Percentiles rank a stretch among this genome's conserved stretches.
phyloP scores from a whole-genome alignment of 371 early-diverging fungal species.

The Chytridium lagenaria region DNA sequence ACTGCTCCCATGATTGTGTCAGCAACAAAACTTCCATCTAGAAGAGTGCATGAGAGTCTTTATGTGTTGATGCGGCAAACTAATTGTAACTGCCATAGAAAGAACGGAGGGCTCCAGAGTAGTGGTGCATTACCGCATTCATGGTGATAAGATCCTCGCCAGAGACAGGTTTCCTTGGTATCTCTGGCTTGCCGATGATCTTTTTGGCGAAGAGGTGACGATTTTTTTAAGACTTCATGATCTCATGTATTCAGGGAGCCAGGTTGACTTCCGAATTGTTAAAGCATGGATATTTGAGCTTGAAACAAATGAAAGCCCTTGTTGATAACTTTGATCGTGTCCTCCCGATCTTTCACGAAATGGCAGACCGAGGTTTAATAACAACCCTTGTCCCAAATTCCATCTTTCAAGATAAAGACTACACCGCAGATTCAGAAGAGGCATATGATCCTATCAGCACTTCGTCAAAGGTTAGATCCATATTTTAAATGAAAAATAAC shows the following conservation, averaged over 20 bases:
- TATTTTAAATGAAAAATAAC: too few relatives aligned
- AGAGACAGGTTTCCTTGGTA: conserved; percentile 73
- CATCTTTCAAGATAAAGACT: neutral
- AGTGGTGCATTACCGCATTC: conserved; percentile 71
- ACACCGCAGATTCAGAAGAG: conserved; percentile 3
- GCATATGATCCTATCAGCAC: too few relatives aligned
- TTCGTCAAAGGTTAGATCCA: too few relatives aligned
- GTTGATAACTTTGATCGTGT: neutral
- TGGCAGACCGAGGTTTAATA: neutral
- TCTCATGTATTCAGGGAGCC: neutral
- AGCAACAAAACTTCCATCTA: conserved; percentile 41
- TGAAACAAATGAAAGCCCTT: neutral
- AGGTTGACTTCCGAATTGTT: too few relatives aligned
- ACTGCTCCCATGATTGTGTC: conserved; percentile 49
- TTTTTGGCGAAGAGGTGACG: conserved; percentile 70
- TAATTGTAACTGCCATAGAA: conserved; percentile 48
- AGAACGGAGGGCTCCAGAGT: conserved; percentile 60
- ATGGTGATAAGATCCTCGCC: conserved; percentile 61
- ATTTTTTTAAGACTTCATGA: neutral
- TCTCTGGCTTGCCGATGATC: conserved; percentile 62
- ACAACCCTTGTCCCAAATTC: neutral
- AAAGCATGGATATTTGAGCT: neutral
- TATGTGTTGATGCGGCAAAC: conserved; percentile 45
- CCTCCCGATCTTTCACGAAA: neutral
- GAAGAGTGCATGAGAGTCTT: conserved; percentile 63